Conservation (phyloP, 345 rosid genomes). For the Pistacia atlantica region DNA sequence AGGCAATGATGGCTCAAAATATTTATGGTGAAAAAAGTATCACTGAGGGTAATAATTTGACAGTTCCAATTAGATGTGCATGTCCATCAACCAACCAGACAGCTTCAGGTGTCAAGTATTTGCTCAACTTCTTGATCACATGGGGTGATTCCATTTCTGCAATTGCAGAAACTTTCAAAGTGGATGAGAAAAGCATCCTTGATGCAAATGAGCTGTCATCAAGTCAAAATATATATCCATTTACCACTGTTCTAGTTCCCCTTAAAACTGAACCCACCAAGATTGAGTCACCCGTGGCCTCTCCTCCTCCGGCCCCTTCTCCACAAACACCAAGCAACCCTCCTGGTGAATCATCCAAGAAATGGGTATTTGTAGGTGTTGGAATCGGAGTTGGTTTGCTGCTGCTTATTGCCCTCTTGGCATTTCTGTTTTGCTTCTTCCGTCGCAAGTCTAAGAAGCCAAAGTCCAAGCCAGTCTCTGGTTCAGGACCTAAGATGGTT, state of each 20-base stretch:
- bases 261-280: slow-evolving; percentile 46
- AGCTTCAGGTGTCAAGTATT: slow-evolving; percentile 50
- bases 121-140: slow-evolving; percentile 56
- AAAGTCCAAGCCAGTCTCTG: slow-evolving; percentile 18
- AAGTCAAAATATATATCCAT: slow-evolving; percentile 39
- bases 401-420: slow-evolving; percentile 32
- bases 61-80: slow-evolving; percentile 79
- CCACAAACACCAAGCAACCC: slow-evolving; percentile 10
- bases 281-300: slow-evolving; percentile 21
- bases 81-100: slow-evolving; percentile 70
- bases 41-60: slow-evolving; percentile 23
- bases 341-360: slow-evolving; percentile 25
- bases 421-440: slow-evolving; percentile 37
- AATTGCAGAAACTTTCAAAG: slow-evolving; percentile 52
- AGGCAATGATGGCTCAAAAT: slow-evolving; percentile 73
- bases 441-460: slow-evolving; percentile 23
- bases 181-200: slow-evolving; percentile 32
- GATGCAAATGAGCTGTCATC: slow-evolving; percentile 53
- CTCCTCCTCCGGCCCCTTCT: slow-evolving; percentile 40
- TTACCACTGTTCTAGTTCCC: slow-evolving; percentile 73
- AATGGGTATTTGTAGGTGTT: slow-evolving; percentile 59
- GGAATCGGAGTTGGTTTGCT: slow-evolving; percentile 54
- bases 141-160: slow-evolving; percentile 43
- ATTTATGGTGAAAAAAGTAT: slow-evolving; percentile 31
- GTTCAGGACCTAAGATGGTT: slow-evolving; percentile 23